Percentiles rank a stretch among this genome's conserved stretches.
phyloP scores from a whole-genome alignment of 139 green algal genomes.

The Coelastrella sp. region DNA sequence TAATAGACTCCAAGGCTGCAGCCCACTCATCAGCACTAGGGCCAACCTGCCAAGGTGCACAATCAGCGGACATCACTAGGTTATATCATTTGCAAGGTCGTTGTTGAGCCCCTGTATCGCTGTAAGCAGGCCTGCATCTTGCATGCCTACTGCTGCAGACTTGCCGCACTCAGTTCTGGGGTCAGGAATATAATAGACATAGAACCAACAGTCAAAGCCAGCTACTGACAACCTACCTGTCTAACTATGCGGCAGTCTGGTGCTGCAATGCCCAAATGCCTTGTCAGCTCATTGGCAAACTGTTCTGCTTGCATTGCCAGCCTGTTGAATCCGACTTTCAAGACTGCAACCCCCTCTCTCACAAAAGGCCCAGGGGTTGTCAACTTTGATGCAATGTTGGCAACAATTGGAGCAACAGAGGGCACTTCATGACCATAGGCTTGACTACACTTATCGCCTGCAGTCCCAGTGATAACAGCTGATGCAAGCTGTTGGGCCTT shows the following conservation, averaged over 20 bases:
- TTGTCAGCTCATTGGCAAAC: slow-evolving; percentile 86
- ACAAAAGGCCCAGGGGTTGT: background rate
- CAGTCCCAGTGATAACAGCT: background rate
- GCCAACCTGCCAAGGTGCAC: background rate
- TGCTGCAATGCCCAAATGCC: slow-evolving; percentile 74
- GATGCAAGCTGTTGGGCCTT: slow-evolving; percentile 10
- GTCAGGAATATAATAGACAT: too few species aligned
- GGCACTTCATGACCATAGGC: background rate
- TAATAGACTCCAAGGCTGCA: background rate
- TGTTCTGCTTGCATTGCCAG: slow-evolving; percentile 80
- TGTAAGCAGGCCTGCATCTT: too few species aligned
- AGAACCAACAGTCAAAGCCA: background rate
- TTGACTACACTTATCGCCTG: background rate
- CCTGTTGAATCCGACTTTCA: slow-evolving; percentile 77
- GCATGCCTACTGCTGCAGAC: too few species aligned
- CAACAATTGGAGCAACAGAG: background rate
- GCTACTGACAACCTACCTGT: slow-evolving; percentile 41
- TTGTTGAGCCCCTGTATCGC: too few species aligned
- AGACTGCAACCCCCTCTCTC: slow-evolving; percentile 61
- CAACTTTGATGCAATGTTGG: background rate
- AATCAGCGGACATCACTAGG: too few species aligned
- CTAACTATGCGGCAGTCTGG: slow-evolving; percentile 79
- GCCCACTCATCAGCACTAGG: slow-evolving; percentile 18
- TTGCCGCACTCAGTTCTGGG: background rate
- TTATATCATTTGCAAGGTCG: too few species aligned